Percentiles rank a stretch among this genome's conserved stretches.
These are phyloP conservation scores for Trypanosoma cruzi DNA, from an alignment of 208 protist species.

Conservation along the genomic window DNA sequence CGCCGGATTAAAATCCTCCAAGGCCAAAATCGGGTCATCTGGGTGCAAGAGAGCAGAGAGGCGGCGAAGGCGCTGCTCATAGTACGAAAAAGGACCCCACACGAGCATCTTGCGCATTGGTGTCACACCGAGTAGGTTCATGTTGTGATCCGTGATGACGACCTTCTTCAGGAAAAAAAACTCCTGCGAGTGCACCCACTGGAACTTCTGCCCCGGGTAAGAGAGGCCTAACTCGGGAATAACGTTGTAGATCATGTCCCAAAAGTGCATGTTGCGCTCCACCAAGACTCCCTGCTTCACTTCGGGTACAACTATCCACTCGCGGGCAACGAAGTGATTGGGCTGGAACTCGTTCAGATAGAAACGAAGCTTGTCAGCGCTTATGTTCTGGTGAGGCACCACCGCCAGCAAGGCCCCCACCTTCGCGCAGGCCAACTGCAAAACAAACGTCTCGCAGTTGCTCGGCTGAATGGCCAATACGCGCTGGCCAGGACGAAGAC, in stretches of 20 bases:
- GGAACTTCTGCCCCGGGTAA: conserved; percentile 92
- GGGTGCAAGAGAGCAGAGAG: conserved; percentile 89
- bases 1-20: conserved; percentile 82
- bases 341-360: conserved; percentile 94
- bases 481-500: conserved; percentile 84
- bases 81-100: conserved; percentile 92
- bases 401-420: conserved; percentile 85
- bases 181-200: conserved; percentile 93
- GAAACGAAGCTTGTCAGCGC: conserved; percentile 89
- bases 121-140: conserved; percentile 89
- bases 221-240: conserved; percentile 92
- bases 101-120: conserved; percentile 91
- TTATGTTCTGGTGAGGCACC: conserved; percentile 82
- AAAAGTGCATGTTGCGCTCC: conserved; percentile 93
- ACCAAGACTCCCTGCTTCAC: conserved; percentile 82
- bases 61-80: conserved; percentile 90
- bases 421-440: conserved; percentile 91
- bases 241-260: conserved; percentile 93
- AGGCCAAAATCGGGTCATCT: conserved; percentile 87
- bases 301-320: conserved; percentile 91
- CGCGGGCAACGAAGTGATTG: conserved; percentile 78
- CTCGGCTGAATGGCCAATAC: conserved; percentile 89
- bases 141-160: conserved; percentile 93
- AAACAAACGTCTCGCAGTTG: conserved; percentile 92
- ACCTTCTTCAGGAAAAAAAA: conserved; percentile 94